Evolutionary conservation across 805 yeast species (phyloP).

Genomic region (Nakazawaea wickerhamii): DNA sequence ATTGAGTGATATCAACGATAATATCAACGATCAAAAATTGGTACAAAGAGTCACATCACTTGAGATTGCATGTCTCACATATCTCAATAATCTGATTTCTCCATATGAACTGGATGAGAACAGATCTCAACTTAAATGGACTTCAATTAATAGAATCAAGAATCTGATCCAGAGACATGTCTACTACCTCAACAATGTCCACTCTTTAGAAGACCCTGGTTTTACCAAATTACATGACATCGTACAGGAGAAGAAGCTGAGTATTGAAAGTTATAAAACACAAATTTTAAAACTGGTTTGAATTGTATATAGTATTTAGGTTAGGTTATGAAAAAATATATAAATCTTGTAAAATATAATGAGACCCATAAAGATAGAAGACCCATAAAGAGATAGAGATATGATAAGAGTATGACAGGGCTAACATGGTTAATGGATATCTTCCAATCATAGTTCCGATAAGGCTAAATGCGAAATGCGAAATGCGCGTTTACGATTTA

Average conservation of each 20-base stretch:
- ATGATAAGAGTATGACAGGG: no score
- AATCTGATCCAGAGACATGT: constrained; percentile 6
- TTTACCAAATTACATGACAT: constrained; percentile 1
- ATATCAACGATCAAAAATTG: not conserved
- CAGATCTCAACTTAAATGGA: constrained; percentile 1
- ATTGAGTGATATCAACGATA: not conserved
- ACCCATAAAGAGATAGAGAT: no score
- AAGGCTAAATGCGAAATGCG: no score
- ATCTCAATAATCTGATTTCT: not conserved
- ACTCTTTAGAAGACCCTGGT: constrained; percentile 6
- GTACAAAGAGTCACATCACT: constrained; percentile 2
- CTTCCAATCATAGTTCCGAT: no score
- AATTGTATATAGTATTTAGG: constrained; percentile 26
- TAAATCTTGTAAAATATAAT: no score
- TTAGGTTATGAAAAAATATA: constrained; percentile 22
- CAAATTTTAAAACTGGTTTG: constrained; percentile 4
- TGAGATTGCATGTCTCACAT: constrained; percentile 1
- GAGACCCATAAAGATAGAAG: no score
- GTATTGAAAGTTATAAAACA: constrained; percentile 3
- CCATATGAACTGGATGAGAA: not conserved
- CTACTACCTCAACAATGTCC: constrained; percentile 1
- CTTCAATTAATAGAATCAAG: constrained; percentile 5
- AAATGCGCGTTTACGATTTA: no score
- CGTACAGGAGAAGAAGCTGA: constrained; percentile 4
- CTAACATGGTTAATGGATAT: no score